Base-by-base conservation (phyloP, 305 asterid genomes). In the Fraxinus sp. region DNA sequence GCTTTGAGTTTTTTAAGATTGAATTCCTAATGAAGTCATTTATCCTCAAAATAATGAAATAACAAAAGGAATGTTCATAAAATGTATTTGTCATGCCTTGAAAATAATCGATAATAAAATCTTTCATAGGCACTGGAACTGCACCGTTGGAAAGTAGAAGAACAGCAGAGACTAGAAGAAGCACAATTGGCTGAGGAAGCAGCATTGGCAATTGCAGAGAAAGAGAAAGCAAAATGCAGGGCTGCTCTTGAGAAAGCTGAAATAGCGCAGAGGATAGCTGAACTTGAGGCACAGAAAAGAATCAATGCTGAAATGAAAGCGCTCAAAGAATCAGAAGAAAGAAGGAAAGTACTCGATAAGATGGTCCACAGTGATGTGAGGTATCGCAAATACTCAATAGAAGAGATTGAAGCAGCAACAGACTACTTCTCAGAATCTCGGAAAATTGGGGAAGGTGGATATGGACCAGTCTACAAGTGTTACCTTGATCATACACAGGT, bases 391-490 rank as follows among this genome's bases (percentile, higher is more conserved):
- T 79, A 79, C 62, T 35, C 82, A 37, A 79, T 79, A 10, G 43
- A 79, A 46, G 82, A 64, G 82, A 79, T 79, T 24, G 82, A 79
- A 64, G 75, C 39, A 24, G 76, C 77, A 39, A 66, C 82, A 22
- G 82, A 79, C 1, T 14, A 79, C 64, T 79, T 79, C 59, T 36
- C 43, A 7, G 64, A 79, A 62, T 36, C 77, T 62, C 82, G 77
- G 22, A 79, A 79, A 66, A 66, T 79, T 14, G 82, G 82, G 41
- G 77, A 79, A 79, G 77, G 82, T 35, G 82, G 82, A 4, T 79
- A 79, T 39, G 82, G 82, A 11, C 82, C 82, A 37, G 82, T 79
- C 24, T 79, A 79, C 77, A 79, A 37, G 77, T 79, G 82, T 37
- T 64, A 35, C 26, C 75, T 79, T 5, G 77, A 66, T 79, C 82